Conservation (phyloP, 257 asterid species). For the Phtheirospermum japonicum region DNA sequence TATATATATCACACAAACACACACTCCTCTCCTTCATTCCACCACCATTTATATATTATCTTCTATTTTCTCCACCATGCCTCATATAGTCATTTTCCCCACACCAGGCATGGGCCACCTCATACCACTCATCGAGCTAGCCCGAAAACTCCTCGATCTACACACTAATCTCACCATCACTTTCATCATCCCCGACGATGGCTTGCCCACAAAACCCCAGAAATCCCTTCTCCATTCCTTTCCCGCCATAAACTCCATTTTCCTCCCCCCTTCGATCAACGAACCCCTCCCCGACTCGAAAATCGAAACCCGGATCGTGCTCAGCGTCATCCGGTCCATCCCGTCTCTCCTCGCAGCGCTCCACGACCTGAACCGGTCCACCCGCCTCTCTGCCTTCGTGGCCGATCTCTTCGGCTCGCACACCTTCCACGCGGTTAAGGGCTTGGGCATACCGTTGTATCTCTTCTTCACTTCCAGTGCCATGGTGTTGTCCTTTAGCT, state of each 20-base stretch:
- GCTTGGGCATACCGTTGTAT: conserved; percentile 34
- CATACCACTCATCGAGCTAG: conserved; percentile 49
- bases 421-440: conserved; percentile 41
- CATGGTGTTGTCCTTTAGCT: conserved; percentile 38
- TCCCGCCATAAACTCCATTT: conserved; percentile 25
- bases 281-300: conserved; percentile 30
- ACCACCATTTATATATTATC: too few species aligned
- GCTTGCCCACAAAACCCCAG: conserved; percentile 20
- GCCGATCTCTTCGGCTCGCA: conserved; percentile 50
- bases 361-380: neutral
- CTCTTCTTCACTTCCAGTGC: conserved; percentile 47
- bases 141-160: conserved; percentile 37
- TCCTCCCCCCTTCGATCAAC: conserved; percentile 45
- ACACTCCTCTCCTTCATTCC: too few species aligned
- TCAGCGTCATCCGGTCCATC: conserved; percentile 36
- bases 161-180: conserved; percentile 35
- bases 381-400: conserved; percentile 40
- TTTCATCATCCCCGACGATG: conserved; percentile 41
- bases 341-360: conserved; percentile 32
- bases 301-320: conserved; percentile 37
- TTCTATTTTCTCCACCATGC: too few species aligned
- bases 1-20: neutral
- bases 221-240: conserved; percentile 34
- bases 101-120: conserved; percentile 70
- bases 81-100: conserved; percentile 45